phyloP scores from a whole-genome alignment of 2,329 filamentous ascomycete species.

The Penicillium sp. region DNA sequence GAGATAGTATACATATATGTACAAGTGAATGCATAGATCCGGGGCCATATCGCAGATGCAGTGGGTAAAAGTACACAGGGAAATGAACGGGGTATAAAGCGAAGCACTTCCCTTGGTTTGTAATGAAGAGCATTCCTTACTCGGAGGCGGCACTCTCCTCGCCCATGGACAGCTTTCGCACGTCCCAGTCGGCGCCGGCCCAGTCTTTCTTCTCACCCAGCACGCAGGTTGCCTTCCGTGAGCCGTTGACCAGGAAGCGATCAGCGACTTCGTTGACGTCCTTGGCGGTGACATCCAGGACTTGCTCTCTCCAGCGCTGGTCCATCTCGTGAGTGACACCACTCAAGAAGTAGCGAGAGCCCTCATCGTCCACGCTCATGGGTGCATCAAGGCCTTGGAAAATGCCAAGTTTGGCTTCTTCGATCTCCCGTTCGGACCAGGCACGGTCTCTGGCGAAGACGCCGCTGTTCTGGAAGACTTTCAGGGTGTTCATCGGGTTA shows the following conservation, averaged over 20 bases:
- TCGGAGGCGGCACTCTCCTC: conserved; percentile 10
- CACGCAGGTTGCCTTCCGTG: conserved; percentile 64
- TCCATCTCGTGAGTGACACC: conserved; percentile 87
- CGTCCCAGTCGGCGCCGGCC: conserved; percentile 69
- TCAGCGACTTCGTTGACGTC: conserved; percentile 81
- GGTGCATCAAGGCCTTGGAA: conserved; percentile 93
- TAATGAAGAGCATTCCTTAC: neutral
- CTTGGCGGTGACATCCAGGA: conserved; percentile 79
- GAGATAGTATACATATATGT: conserved; percentile 27
- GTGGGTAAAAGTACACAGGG: conserved; percentile 19
- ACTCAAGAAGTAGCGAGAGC: conserved; percentile 79
- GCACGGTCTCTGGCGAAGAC: conserved; percentile 75
- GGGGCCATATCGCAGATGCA: conserved; percentile 3
- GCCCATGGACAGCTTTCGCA: conserved; percentile 68
- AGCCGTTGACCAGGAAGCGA: conserved; percentile 70
- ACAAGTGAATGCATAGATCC: conserved; percentile 16
- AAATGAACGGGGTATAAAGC: conserved; percentile 9
- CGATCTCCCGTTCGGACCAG: conserved; percentile 82
- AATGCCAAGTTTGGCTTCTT: conserved; percentile 92
- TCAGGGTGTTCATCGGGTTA: conserved; percentile 83
- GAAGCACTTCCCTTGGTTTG: conserved; percentile 1
- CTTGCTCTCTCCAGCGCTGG: conserved; percentile 74
- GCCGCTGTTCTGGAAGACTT: conserved; percentile 79
- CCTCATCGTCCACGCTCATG: conserved; percentile 80
- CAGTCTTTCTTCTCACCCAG: conserved; percentile 81